Percentiles rank a stretch among this genome's conserved stretches.
Conservation (phyloP, 495 filamentous ascomycete genomes). For the Penicillium malachiteum region DNA sequence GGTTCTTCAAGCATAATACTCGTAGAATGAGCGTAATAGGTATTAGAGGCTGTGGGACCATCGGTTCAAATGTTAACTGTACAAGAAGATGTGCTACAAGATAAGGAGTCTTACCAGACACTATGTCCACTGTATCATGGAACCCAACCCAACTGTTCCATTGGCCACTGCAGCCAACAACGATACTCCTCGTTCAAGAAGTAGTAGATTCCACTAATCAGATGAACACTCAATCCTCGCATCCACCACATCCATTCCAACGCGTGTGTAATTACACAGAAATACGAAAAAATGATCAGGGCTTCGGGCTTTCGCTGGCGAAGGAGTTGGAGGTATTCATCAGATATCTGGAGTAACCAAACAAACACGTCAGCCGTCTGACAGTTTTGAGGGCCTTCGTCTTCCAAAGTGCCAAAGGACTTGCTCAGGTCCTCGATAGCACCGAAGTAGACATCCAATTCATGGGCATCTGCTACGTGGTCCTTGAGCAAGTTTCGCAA, state of each 20-base stretch:
- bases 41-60: too few species aligned
- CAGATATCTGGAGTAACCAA: constrained; percentile 35
- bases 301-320: constrained; percentile 23
- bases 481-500: constrained; percentile 14
- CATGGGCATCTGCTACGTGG: constrained; percentile 2
- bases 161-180: constrained; percentile 42
- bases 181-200: constrained; percentile 38
- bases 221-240: constrained; percentile 33
- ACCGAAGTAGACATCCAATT: constrained; percentile 9
- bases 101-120: too few species aligned
- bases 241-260: constrained; percentile 43
- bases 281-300: constrained; percentile 35
- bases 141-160: constrained; percentile 41
- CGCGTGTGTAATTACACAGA: constrained; percentile 35
- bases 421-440: constrained; percentile 13
- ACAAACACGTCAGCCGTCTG: constrained; percentile 32
- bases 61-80: too few species aligned
- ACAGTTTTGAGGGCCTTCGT: constrained; percentile 1
- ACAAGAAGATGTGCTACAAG: too few species aligned
- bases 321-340: constrained; percentile 32
- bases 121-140: neutral
- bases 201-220: constrained; percentile 35
- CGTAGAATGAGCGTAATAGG: too few species aligned
- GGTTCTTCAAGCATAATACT: too few species aligned
- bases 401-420: constrained; percentile 13